Conservation (phyloP, 371 early-diverging fungal species). For the Lichtheimia hyalospora region DNA sequence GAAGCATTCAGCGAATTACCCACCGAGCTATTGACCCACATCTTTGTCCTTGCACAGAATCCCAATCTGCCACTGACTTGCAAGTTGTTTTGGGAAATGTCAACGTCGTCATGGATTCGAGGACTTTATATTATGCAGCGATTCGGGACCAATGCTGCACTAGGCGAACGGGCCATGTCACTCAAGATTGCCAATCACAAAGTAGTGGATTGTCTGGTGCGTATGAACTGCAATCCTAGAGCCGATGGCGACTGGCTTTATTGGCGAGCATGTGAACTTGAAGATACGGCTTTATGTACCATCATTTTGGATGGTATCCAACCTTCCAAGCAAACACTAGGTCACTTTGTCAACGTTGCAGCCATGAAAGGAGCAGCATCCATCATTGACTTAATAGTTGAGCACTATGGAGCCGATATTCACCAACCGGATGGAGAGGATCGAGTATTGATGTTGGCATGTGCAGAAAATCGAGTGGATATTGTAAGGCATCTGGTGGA, state of each 20-base stretch:
- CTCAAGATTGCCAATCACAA: constrained; percentile 19
- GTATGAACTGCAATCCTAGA: constrained; percentile 19
- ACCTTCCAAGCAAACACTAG: constrained; percentile 5
- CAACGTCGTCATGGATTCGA: constrained; percentile 22
- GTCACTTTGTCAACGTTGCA: constrained; percentile 25
- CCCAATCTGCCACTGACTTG: constrained; percentile 21
- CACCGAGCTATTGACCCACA: constrained; percentile 7
- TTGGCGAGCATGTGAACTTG: constrained; percentile 19
- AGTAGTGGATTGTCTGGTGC: constrained; percentile 28
- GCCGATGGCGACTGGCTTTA: constrained; percentile 35
- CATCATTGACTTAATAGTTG: constrained; percentile 28
- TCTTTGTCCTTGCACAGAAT: constrained; percentile 40
- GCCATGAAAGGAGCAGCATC: constrained; percentile 25
- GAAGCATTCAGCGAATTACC: not conserved
- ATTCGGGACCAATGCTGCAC: constrained; percentile 29
- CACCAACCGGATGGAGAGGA: constrained; percentile 15
- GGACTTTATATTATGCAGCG: constrained; percentile 31
- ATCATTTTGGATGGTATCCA: constrained; percentile 19
- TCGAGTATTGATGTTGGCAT: constrained; percentile 24
- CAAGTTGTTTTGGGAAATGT: constrained; percentile 23
- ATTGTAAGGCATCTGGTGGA: constrained; percentile 25
- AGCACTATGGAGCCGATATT: constrained; percentile 20
- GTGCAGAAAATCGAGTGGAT: constrained; percentile 26
- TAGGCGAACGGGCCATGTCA: constrained; percentile 26
- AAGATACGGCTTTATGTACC: constrained; percentile 16